Evolutionary conservation across 441 rosid genomes (phyloP).

Genomic region (Populus tomentosa): DNA sequence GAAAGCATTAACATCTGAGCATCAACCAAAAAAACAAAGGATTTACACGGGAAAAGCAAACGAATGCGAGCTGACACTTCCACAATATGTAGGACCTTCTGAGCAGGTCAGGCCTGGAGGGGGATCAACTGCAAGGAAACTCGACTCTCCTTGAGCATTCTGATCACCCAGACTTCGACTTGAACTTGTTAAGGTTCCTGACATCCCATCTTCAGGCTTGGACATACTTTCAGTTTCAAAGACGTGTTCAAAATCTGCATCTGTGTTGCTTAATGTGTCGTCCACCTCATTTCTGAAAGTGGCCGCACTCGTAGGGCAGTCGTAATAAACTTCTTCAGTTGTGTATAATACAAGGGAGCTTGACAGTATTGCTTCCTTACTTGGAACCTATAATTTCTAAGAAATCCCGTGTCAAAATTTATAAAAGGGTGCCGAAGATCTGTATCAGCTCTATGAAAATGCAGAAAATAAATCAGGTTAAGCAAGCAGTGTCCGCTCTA

Average conservation of each 20-base stretch:
- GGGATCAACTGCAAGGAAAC: not conserved
- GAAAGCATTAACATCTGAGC: constrained; percentile 9
- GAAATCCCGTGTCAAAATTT: not conserved
- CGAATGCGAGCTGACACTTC: not conserved
- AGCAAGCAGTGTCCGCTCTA: not conserved
- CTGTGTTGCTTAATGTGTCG: not conserved
- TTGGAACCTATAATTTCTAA: not conserved
- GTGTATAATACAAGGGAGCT: not conserved
- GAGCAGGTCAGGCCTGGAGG: not conserved
- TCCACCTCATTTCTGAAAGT: not conserved
- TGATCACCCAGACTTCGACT: not conserved
- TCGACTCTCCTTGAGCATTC: not conserved
- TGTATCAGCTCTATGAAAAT: not conserved
- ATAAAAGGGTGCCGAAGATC: not conserved
- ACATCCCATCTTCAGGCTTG: not conserved
- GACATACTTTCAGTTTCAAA: not conserved
- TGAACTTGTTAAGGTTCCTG: not conserved
- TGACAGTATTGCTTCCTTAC: not conserved
- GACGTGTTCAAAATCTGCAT: not conserved
- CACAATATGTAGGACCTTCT: not conserved
- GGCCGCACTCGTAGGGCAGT: not conserved
- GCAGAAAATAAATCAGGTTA: not conserved
- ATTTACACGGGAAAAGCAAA: constrained; percentile 15
- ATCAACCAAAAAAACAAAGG: too few species aligned
- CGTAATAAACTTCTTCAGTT: not conserved